A percentile compares a stretch with the other conserved stretches of the same genome.
Conservation (phyloP, 2,329 filamentous ascomycete genomes). For the Emergomyces pasteurianus region DNA sequence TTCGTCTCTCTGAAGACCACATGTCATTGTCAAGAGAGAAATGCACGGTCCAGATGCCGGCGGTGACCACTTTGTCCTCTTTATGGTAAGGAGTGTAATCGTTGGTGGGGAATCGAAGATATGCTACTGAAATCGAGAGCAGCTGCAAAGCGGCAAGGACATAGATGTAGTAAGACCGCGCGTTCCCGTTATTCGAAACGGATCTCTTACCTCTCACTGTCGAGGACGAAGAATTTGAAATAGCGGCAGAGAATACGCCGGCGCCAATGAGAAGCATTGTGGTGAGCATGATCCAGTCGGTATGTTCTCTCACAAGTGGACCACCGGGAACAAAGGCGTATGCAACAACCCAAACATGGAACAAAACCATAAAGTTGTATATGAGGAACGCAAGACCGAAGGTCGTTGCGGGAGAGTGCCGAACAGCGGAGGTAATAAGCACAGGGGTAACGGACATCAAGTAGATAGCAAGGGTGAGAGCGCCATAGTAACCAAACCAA, state of each 20-base stretch:
- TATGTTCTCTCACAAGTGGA: constrained; percentile 81
- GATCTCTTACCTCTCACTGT: constrained; percentile 25
- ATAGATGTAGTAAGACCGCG: constrained; percentile 57
- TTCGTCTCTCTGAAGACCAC: constrained; percentile 93
- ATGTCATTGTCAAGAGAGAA: constrained; percentile 97
- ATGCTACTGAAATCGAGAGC: constrained; percentile 66
- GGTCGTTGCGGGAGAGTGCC: constrained; percentile 61
- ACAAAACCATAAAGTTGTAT: constrained; percentile 91
- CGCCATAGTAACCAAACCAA: constrained; percentile 87
- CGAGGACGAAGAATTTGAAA: constrained; percentile 37
- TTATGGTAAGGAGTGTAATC: constrained; percentile 84
- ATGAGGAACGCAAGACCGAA: constrained; percentile 84
- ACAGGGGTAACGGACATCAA: constrained; percentile 67
- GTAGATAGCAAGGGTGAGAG: constrained; percentile 61
- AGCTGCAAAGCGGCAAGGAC: constrained; percentile 66
- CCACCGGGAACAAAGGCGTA: constrained; percentile 97
- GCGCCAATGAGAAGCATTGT: constrained; percentile 77
- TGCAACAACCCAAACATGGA: constrained; percentile 96
- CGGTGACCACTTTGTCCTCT: constrained; percentile 76
- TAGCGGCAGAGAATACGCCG: constrained; percentile 60
- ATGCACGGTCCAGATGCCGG: constrained; percentile 97
- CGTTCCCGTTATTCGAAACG: constrained; percentile 32
- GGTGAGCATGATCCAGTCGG: constrained; percentile 84
- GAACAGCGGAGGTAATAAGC: constrained; percentile 62
- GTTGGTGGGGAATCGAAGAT: constrained; percentile 83